Conservation (phyloP, 2,329 filamentous ascomycete genomes). For the Boeremia lycopersici region DNA sequence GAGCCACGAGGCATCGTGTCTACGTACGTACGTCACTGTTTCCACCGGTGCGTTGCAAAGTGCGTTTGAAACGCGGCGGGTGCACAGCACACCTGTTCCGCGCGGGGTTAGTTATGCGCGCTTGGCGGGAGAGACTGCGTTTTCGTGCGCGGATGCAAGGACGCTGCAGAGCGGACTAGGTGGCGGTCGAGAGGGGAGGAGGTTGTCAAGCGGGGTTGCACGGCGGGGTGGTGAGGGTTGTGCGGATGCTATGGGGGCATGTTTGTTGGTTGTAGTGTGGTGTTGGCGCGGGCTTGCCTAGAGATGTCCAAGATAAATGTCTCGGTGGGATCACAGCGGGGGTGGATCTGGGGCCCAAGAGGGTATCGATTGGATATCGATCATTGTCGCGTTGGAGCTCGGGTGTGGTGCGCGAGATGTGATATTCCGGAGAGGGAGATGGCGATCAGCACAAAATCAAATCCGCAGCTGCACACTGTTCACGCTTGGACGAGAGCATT, state of each 20-base stretch:
- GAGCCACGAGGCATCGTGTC: too few relatives aligned
- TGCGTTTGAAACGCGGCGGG: too few relatives aligned
- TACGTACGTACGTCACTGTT: too few relatives aligned
- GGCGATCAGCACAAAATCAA: not conserved
- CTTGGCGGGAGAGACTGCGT: not conserved
- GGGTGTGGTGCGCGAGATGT: not conserved
- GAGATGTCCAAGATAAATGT: not conserved
- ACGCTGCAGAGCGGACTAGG: too few relatives aligned
- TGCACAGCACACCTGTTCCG: too few relatives aligned
- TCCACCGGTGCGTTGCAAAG: too few relatives aligned
- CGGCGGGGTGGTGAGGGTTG: not conserved
- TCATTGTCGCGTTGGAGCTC: not conserved
- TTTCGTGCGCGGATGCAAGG: not conserved
- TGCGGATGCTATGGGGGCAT: not conserved
- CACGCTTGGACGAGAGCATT: not conserved
- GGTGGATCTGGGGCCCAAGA: not conserved
- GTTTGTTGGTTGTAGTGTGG: not conserved
- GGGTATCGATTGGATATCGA: not conserved
- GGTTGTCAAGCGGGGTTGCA: not conserved
- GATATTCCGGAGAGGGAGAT: not conserved
- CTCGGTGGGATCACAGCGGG: slow-evolving; percentile 4
- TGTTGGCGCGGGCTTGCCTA: slow-evolving; percentile 1
- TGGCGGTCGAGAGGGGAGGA: not conserved
- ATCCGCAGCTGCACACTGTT: not conserved
- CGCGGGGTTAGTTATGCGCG: too few relatives aligned